Percentiles rank a stretch among this genome's conserved stretches.
Conservation (phyloP, 257 asterid species). For the Agastache rugosa region DNA sequence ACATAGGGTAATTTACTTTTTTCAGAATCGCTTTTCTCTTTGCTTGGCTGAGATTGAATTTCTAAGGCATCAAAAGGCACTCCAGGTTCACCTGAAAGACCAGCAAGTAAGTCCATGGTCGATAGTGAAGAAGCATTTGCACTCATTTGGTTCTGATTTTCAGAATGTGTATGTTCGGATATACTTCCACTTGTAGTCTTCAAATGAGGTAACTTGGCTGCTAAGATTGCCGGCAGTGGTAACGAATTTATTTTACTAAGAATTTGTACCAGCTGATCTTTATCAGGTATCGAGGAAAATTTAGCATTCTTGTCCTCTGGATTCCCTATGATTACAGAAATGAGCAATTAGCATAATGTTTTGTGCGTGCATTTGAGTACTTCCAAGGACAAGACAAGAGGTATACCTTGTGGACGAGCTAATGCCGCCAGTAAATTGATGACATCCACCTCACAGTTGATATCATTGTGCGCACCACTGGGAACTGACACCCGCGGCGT, state of each 20-base stretch:
- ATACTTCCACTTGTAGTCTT: conserved; percentile 41
- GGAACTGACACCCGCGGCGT: conserved; percentile 46
- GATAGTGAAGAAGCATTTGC: conserved; percentile 57
- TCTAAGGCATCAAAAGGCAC: conserved; percentile 46
- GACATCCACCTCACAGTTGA: conserved; percentile 56
- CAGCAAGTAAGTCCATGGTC: conserved; percentile 73
- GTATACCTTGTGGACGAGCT: conserved; percentile 64
- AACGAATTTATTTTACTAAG: conserved; percentile 71
- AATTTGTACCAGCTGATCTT: conserved; percentile 73
- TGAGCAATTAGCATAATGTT: conserved; percentile 17
- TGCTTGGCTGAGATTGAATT: conserved; percentile 59
- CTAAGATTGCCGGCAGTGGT: conserved; percentile 63
- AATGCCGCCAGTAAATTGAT: conserved; percentile 61
- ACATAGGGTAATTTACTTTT: conserved; percentile 63
- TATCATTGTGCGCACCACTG: conserved; percentile 43
- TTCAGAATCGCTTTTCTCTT: conserved; percentile 65
- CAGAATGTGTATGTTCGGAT: conserved; percentile 46
- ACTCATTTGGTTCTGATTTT: conserved; percentile 44
- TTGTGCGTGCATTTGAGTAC: neutral
- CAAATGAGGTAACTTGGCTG: conserved; percentile 47
- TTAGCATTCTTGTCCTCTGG: conserved; percentile 50
- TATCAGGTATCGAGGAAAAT: conserved; percentile 50
- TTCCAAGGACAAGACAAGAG: conserved; percentile 19
- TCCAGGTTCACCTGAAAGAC: conserved; percentile 60
- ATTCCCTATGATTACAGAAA: conserved; percentile 50